A percentile compares a stretch with the other conserved stretches of the same genome.
Evolutionary conservation across 345 rosid genomes (phyloP).

Genomic region (Salix purpurea): DNA sequence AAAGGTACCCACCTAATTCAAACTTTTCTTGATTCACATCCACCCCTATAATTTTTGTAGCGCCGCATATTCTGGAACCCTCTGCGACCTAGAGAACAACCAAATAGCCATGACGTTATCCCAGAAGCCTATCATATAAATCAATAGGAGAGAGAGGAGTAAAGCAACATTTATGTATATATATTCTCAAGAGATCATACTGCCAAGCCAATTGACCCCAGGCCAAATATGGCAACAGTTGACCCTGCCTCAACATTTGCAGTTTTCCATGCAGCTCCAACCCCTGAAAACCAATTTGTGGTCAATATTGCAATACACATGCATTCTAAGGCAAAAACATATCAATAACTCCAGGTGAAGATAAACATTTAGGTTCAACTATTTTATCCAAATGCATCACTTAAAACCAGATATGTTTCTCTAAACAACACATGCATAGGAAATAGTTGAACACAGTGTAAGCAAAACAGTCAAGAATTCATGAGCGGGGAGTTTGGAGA

Average conservation of each 20-base stretch:
- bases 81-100: slow-evolving; percentile 61
- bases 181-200: slow-evolving; percentile 30
- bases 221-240: slow-evolving; percentile 79
- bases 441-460: too few species aligned
- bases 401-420: too few species aligned
- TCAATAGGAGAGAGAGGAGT: background rate
- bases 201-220: slow-evolving; percentile 84
- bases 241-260: slow-evolving; percentile 82
- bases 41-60: slow-evolving; percentile 69
- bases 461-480: background rate
- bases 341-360: background rate
- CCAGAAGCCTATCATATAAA: background rate
- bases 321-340: background rate
- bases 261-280: slow-evolving; percentile 85
- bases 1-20: slow-evolving; percentile 50
- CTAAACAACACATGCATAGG: too few species aligned
- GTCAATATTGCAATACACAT: background rate
- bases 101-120: background rate
- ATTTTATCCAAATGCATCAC: too few species aligned
- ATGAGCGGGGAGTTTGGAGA: background rate
- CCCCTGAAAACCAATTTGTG: slow-evolving; percentile 37
- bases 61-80: slow-evolving; percentile 77
- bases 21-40: slow-evolving; percentile 64
- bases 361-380: too few species aligned
- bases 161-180: background rate